Evolutionary conservation across 371 early-diverging fungal species (phyloP).

Genomic region (Mortierella sp.): DNA sequence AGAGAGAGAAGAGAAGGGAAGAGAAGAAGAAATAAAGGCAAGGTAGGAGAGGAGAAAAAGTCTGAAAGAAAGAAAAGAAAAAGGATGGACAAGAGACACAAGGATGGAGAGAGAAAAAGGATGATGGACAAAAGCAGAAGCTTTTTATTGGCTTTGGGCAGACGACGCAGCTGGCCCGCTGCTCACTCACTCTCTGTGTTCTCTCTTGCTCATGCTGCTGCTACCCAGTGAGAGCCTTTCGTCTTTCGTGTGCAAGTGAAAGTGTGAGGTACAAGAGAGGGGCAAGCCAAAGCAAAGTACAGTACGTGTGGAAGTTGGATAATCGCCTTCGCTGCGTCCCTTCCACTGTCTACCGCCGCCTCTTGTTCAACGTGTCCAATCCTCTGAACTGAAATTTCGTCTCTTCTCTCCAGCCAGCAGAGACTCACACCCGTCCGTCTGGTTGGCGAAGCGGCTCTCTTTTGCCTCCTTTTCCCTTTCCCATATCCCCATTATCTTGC

Average conservation of each 20-base stretch:
- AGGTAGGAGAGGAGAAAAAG: constrained; percentile 6
- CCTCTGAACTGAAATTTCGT: too few relatives aligned
- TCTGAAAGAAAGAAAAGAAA: constrained; percentile 10
- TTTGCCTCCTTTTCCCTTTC: too few relatives aligned
- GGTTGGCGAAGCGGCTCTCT: too few relatives aligned
- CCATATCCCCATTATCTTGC: too few relatives aligned
- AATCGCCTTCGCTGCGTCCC: too few relatives aligned
- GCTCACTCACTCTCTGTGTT: not conserved
- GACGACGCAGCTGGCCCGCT: not conserved
- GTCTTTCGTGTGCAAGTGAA: constrained; percentile 1
- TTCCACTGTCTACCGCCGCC: too few relatives aligned
- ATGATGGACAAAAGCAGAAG: not conserved
- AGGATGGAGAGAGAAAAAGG: constrained; percentile 9
- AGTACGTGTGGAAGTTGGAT: too few relatives aligned
- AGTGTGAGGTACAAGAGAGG: not conserved
- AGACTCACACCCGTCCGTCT: too few relatives aligned
- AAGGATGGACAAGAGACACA: not conserved
- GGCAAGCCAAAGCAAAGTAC: too few relatives aligned
- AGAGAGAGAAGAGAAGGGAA: constrained; percentile 9
- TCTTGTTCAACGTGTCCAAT: too few relatives aligned
- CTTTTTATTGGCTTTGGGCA: too few relatives aligned
- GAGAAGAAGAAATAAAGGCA: constrained; percentile 6
- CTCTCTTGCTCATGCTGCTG: not conserved
- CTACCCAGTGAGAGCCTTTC: not conserved
- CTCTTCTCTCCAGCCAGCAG: too few relatives aligned